A percentile compares a stretch with the other conserved stretches of the same genome.
Conservation (phyloP, 257 asterid species). For the Solanum infundibuliforme region DNA sequence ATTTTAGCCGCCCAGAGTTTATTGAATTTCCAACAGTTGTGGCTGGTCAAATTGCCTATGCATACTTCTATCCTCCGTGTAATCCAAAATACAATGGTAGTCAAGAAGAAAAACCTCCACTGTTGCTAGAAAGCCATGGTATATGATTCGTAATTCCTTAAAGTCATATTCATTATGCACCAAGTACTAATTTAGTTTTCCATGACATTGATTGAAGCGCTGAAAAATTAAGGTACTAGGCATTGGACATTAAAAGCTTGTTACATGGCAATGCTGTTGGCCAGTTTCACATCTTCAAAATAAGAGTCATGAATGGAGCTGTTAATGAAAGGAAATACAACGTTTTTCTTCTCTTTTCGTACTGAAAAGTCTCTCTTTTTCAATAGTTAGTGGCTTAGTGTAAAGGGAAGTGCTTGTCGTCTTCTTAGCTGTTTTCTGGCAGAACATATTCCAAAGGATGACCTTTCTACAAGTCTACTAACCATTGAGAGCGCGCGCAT, state of each 20-base stretch:
- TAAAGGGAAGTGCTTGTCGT: not conserved
- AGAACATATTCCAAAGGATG: not conserved
- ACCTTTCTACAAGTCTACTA: not conserved
- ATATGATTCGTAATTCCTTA: not conserved
- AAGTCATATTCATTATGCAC: not conserved
- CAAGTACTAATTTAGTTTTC: not conserved
- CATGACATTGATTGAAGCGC: not conserved
- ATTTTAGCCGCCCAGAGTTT: slow-evolving; percentile 66
- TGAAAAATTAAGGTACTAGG: not conserved
- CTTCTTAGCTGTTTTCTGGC: not conserved
- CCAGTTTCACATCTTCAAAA: not conserved
- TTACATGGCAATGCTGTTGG: not conserved
- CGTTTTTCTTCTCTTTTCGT: not conserved
- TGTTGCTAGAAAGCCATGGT: slow-evolving; percentile 91
- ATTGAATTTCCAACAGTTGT: slow-evolving; percentile 86
- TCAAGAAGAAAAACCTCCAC: slow-evolving; percentile 75
- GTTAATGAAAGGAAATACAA: not conserved
- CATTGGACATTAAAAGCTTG: not conserved
- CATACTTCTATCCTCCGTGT: slow-evolving; percentile 85
- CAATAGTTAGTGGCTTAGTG: not conserved
- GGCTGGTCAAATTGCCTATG: slow-evolving; percentile 82
- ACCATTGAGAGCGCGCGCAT: not conserved
- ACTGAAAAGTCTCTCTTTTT: not conserved
- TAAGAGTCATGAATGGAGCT: not conserved
- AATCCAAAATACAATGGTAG: slow-evolving; percentile 64